Evolutionary conservation across 495 filamentous ascomycete genomes (phyloP), one percentile per base, ranked within the genome.

Genomic region (Emericellopsis terricola): DNA sequence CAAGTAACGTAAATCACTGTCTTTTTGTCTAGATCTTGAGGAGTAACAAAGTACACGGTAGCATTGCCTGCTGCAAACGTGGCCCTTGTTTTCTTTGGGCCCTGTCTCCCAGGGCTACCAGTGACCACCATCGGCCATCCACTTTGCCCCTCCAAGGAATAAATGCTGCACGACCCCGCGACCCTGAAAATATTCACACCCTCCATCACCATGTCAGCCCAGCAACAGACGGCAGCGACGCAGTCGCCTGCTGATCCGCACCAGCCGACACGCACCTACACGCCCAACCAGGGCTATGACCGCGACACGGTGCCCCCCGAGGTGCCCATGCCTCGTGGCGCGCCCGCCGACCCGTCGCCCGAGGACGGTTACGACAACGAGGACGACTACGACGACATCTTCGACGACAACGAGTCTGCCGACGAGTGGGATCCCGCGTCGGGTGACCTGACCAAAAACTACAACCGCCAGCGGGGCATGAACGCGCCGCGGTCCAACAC

Each of bases 361-460:
- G 20, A 32, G n/a, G 38, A 48, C 26, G 50, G 54, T 33, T 43
- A 48, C 14, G 48, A 53, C 10, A 52, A 58, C 24, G 51, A 56
- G 8, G 57, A 65, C 9, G 73, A 73, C 14, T 43, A 60, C 3
- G 55, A 62, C 15, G 70, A 71, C 15, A 54, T 68, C 15, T 68
- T 70, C 32, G 60, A 70, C 15, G 58, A 69, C n/a, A 64, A 70
- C 33, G 46, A 72, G 4, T 68, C 76, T 24, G 60, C 65, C 29
- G 69, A 71, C 24, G 69, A 77, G 4, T 65, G 70, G 34, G 58
- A 55, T 15, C 59, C 71, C 4, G 62, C 67, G 1, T 71, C 80
- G 36, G 55, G 62, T 23, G 81, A 94, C 49, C 69, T 84, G 28
- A 82, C 84, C 26, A 91, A 93, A 55, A 71, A 74, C 17, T 94